Percentiles rank a stretch among this genome's conserved stretches.
Evolutionary conservation across 129 eudicot genomes (phyloP).

Genomic region (Ambrosia artemisiifolia): DNA sequence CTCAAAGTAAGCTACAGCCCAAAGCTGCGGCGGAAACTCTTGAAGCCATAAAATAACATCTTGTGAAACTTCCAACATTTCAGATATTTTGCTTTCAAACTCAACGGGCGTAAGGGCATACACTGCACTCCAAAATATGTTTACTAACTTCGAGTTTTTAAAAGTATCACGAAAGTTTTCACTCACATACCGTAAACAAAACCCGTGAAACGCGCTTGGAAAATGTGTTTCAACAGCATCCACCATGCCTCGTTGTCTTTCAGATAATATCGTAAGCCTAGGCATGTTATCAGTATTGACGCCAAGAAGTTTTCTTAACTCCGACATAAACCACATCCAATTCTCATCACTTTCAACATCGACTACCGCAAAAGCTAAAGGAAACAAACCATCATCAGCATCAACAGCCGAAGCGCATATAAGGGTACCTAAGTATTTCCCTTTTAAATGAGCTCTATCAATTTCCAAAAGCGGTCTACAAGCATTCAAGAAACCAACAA

Average conservation of each 20-base stretch:
- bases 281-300: slow-evolving; percentile 95
- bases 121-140: slow-evolving; percentile 95
- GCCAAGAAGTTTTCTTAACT: slow-evolving; percentile 88
- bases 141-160: slow-evolving; percentile 83
- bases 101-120: slow-evolving; percentile 85
- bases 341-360: slow-evolving; percentile 89
- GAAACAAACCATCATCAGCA: slow-evolving; percentile 82
- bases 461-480: slow-evolving; percentile 93
- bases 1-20: slow-evolving; percentile 99
- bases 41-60: slow-evolving; percentile 80
- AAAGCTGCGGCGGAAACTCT: slow-evolving; percentile 68
- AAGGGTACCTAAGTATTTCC: slow-evolving; percentile 81
- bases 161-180: slow-evolving; percentile 95
- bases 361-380: slow-evolving; percentile 85
- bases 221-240: slow-evolving; percentile 93
- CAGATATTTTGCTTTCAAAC: slow-evolving; percentile 76
- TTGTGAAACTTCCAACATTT: slow-evolving; percentile 77
- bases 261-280: slow-evolving; percentile 81
- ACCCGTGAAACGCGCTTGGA: slow-evolving; percentile 90
- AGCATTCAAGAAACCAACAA: slow-evolving; percentile 82
- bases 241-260: slow-evolving; percentile 78
- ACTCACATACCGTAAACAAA: slow-evolving; percentile 76
- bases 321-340: slow-evolving; percentile 99
- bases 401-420: slow-evolving; percentile 91
- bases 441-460: slow-evolving; percentile 82